These are phyloP conservation scores for Mortierella claussenii DNA, from an alignment of 192 early-diverging fungal genomes.

Conservation along the genomic window DNA sequence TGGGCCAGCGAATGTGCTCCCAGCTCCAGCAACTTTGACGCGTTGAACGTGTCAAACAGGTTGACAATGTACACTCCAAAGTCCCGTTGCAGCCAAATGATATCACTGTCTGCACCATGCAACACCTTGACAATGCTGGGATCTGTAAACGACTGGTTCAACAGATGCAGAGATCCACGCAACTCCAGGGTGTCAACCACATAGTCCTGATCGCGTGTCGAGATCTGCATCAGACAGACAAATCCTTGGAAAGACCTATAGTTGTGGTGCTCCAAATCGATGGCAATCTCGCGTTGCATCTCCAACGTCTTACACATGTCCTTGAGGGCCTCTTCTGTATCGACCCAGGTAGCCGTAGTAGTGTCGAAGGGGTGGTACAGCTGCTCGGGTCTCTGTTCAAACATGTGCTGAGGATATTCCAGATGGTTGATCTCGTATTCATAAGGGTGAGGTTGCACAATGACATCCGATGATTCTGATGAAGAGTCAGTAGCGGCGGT, in stretches of 20 bases:
- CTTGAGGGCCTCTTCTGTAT: conserved; percentile 74
- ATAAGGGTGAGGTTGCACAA: conserved; percentile 84
- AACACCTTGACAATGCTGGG: conserved; percentile 90
- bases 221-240: conserved; percentile 93
- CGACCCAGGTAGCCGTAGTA: conserved; percentile 85
- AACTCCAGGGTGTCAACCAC: conserved; percentile 90
- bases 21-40: conserved; percentile 87
- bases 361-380: conserved; percentile 69
- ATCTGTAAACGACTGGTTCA: conserved; percentile 92
- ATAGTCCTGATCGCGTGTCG: conserved; percentile 88
- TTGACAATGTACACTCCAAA: conserved; percentile 97
- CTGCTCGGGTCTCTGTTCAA: conserved; percentile 61
- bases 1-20: conserved; percentile 83
- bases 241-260: conserved; percentile 97
- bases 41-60: conserved; percentile 97
- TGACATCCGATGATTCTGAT: conserved; percentile 5
- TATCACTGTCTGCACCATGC: conserved; percentile 97
- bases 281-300: conserved; percentile 78
- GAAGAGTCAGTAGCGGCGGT: conserved; percentile 12
- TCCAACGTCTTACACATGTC: conserved; percentile 73
- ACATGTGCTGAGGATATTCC: conserved; percentile 78
- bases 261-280: conserved; percentile 97
- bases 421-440: conserved; percentile 87
- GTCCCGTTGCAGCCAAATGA: conserved; percentile 96
- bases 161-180: conserved; percentile 70